Percentiles rank a stretch among this genome's conserved stretches.
Evolutionary conservation across 1,284 basidiomycete genomes (phyloP).

Genomic region (Xerocomus minutiporus): DNA sequence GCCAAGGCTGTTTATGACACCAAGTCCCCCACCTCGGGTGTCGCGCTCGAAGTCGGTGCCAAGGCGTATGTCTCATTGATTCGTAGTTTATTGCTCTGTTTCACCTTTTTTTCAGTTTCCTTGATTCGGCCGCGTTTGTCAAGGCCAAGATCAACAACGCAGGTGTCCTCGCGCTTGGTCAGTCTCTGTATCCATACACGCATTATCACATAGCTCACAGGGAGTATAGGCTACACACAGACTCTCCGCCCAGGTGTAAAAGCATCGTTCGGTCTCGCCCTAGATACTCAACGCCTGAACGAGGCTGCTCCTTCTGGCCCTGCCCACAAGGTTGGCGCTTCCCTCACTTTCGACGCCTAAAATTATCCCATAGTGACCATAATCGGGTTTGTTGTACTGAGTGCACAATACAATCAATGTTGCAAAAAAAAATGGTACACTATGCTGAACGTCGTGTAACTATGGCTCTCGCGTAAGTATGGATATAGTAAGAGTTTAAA

Average conservation of each 20-base stretch:
- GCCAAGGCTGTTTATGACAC: constrained; percentile 97
- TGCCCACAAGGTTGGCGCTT: constrained; percentile 77
- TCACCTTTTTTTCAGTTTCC: constrained; percentile 51
- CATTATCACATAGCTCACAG: background rate
- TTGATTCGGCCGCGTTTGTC: constrained; percentile 87
- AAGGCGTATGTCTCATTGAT: constrained; percentile 67
- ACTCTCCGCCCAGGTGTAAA: constrained; percentile 92
- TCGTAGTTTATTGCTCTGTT: background rate
- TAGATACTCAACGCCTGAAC: constrained; percentile 87
- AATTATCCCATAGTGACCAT: constrained; percentile 24
- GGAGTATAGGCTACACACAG: constrained; percentile 76
- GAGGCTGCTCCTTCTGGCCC: constrained; percentile 57
- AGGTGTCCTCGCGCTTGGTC: constrained; percentile 83
- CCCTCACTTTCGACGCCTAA: constrained; percentile 71
- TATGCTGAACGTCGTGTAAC: background rate
- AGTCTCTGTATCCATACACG: constrained; percentile 9
- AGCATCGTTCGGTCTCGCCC: constrained; percentile 87
- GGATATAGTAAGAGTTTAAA: background rate
- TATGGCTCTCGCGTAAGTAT: background rate
- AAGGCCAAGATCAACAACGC: constrained; percentile 99
- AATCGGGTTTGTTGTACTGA: constrained; percentile 12
- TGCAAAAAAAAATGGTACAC: background rate
- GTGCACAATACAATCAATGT: constrained; percentile 13
- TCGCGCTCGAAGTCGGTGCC: constrained; percentile 93
- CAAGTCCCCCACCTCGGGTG: constrained; percentile 83